phyloP scores from a whole-genome alignment of 345 rosid species.

The Euphorbia tirucalli region DNA sequence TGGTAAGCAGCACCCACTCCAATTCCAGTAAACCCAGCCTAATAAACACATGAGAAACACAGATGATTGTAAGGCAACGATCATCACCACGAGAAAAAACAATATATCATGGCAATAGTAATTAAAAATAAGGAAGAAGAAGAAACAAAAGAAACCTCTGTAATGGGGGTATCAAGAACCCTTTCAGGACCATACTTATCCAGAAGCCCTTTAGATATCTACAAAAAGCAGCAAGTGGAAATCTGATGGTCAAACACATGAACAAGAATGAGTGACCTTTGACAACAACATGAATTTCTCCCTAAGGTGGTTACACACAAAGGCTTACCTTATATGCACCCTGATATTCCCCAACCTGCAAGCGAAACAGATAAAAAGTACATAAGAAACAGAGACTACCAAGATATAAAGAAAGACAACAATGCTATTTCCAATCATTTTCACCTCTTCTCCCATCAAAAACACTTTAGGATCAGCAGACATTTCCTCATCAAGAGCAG shows the following conservation, averaged over 20 bases:
- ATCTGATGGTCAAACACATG: slow-evolving; percentile 1
- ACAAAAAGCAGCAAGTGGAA: slow-evolving; percentile 13
- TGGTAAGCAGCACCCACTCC: slow-evolving; percentile 96
- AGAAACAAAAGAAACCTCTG: slow-evolving; percentile 54
- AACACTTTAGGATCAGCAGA: slow-evolving; percentile 88
- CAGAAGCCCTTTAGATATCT: slow-evolving; percentile 80
- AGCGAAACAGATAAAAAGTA: slow-evolving; percentile 2
- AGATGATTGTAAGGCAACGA: slow-evolving; percentile 11
- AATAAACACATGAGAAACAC: slow-evolving; percentile 24
- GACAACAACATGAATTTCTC: not conserved
- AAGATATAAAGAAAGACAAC: not conserved
- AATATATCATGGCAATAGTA: not conserved
- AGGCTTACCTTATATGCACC: slow-evolving; percentile 94
- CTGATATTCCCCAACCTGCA: slow-evolving; percentile 96
- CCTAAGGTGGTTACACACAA: not conserved
- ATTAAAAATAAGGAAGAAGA: not conserved
- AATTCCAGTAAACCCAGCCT: slow-evolving; percentile 98
- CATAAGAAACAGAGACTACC: slow-evolving; percentile 8
- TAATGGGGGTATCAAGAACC: slow-evolving; percentile 90
- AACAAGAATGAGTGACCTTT: not conserved
- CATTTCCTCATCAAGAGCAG: slow-evolving; percentile 96
- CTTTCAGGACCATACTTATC: slow-evolving; percentile 92
- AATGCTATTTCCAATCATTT: slow-evolving; percentile 2
- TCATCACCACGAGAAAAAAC: not conserved
- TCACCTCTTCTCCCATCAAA: slow-evolving; percentile 95